A percentile compares a stretch with the other conserved stretches of the same genome.
phyloP scores from a whole-genome alignment of 305 asterid genomes.

The Ajuga reptans region DNA sequence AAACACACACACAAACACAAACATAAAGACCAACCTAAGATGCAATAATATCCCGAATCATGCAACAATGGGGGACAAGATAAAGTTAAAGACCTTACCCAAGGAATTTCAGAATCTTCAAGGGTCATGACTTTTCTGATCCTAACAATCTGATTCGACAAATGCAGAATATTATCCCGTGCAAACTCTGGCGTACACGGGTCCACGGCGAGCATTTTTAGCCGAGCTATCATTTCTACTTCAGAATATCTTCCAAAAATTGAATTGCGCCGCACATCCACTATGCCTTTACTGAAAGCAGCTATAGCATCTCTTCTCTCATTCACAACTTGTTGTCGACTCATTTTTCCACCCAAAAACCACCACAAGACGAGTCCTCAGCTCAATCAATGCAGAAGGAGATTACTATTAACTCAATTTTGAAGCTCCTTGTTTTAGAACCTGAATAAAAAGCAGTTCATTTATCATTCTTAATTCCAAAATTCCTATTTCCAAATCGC shows the following conservation, averaged over 20 bases:
- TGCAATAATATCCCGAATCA: not conserved
- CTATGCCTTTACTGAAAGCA: conserved; percentile 17
- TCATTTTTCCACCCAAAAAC: conserved; percentile 32
- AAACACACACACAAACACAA: not conserved
- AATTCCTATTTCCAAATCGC: not conserved
- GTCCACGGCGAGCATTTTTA: conserved; percentile 51
- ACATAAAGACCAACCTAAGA: conserved; percentile 9
- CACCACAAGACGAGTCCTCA: conserved; percentile 5
- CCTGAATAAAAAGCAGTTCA: conserved; percentile 28
- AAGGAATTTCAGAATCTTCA: conserved; percentile 41
- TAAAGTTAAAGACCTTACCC: conserved; percentile 41
- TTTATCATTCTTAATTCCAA: not conserved
- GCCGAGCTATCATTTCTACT: conserved; percentile 44
- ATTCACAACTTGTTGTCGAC: conserved; percentile 20
- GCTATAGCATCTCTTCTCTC: conserved; percentile 27
- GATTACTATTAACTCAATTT: conserved; percentile 1
- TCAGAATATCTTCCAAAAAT: conserved; percentile 49
- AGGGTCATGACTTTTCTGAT: conserved; percentile 48
- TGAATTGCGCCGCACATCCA: conserved; percentile 25
- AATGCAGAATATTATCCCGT: conserved; percentile 30
- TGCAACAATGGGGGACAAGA: conserved; percentile 12
- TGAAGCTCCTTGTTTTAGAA: conserved; percentile 20
- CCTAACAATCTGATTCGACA: conserved; percentile 45
- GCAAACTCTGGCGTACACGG: conserved; percentile 42
- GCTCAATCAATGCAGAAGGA: conserved; percentile 3